Percentiles rank a stretch among this genome's conserved stretches.
phyloP scores from a whole-genome alignment of 148 eudicot species.

The Selenicereus undatus region DNA sequence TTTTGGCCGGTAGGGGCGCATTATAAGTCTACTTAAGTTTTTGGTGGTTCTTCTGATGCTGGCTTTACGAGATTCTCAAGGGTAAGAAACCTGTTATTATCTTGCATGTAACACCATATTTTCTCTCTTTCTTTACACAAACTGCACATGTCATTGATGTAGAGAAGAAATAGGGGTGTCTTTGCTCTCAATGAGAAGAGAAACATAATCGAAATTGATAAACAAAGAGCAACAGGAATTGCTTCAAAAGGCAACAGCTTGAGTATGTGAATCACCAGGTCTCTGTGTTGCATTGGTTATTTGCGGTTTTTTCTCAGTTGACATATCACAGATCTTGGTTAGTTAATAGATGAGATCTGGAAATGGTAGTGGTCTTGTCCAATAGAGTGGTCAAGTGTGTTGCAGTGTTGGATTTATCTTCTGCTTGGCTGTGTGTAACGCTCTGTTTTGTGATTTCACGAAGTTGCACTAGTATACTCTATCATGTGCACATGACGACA shows the following conservation, averaged over 20 bases:
- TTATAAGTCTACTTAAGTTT: neutral
- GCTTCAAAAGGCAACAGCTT: neutral
- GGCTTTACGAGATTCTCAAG: neutral
- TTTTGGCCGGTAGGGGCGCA: neutral
- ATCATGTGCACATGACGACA: neutral
- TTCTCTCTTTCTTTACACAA: neutral
- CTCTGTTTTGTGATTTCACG: neutral
- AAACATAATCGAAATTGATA: neutral
- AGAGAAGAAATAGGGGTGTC: neutral
- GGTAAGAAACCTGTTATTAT: neutral
- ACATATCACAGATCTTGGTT: neutral
- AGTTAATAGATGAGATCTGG: neutral
- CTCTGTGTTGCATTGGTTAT: neutral
- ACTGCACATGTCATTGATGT: neutral
- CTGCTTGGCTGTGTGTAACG: neutral
- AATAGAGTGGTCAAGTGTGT: neutral
- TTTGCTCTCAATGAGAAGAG: neutral
- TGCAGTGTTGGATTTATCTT: neutral
- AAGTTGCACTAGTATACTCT: neutral
- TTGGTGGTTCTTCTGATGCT: neutral
- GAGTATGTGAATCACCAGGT: neutral
- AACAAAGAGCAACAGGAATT: neutral
- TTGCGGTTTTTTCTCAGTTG: neutral
- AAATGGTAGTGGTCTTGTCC: neutral
- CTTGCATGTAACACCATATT: neutral